These are phyloP conservation scores for Leishmania tropica DNA, from an alignment of 208 protist species.

Conservation along the genomic window DNA sequence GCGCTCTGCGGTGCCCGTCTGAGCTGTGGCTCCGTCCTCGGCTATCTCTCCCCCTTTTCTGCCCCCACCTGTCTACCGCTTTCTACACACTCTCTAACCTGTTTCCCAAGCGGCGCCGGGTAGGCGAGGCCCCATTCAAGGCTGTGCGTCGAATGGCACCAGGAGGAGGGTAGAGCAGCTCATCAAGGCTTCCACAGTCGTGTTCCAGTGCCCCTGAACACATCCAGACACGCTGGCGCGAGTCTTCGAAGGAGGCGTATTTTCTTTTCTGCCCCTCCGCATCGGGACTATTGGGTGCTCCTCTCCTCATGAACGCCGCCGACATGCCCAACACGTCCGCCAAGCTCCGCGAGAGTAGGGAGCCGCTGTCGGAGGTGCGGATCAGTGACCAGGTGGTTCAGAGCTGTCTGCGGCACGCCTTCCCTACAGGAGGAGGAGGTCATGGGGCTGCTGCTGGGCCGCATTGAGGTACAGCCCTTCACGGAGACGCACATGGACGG, in stretches of 20 bases:
- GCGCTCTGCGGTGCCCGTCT: background rate
- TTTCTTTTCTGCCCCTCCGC: background rate
- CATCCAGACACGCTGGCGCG: background rate
- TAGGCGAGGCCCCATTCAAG: background rate
- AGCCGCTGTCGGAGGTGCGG: conserved; percentile 47
- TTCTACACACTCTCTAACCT: no score
- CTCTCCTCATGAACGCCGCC: background rate
- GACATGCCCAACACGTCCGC: background rate
- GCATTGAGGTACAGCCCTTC: conserved; percentile 28
- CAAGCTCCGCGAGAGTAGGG: background rate
- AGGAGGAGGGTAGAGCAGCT: background rate
- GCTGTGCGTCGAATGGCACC: background rate
- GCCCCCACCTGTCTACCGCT: background rate
- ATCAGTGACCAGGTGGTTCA: conserved; percentile 63
- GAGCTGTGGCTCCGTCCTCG: background rate
- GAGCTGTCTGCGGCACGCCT: conserved; percentile 71
- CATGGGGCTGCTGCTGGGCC: conserved; percentile 76
- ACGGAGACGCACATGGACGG: background rate
- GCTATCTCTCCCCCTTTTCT: background rate
- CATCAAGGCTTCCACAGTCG: background rate
- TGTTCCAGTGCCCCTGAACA: no score
- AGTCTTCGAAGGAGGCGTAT: background rate
- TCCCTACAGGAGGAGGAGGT: conserved; percentile 81
- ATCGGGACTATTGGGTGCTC: background rate
- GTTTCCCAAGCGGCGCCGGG: background rate